phyloP scores from a whole-genome alignment of 441 rosid genomes.

The Melastoma candidum region DNA sequence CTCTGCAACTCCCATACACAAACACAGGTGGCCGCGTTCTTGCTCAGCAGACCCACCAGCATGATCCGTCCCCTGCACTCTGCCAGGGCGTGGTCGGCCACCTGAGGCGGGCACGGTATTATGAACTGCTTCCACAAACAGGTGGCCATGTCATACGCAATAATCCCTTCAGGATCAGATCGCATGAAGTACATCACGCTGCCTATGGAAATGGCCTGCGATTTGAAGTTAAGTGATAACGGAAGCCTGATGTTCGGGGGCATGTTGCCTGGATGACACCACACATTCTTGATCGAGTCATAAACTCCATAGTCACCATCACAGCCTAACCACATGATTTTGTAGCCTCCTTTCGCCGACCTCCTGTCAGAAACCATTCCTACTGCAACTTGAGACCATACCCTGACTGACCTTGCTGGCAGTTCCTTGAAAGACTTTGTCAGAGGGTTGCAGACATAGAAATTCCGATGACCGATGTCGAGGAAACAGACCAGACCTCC shows the following conservation, averaged over 20 bases:
- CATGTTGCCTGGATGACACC: slow-evolving; percentile 71
- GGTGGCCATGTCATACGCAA: slow-evolving; percentile 55
- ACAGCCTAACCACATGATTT: slow-evolving; percentile 80
- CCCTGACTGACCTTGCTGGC: slow-evolving; percentile 77
- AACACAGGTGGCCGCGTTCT: slow-evolving; percentile 92
- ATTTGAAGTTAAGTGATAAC: slow-evolving; percentile 64
- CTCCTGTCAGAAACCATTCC: slow-evolving; percentile 72
- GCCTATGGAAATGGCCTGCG: slow-evolving; percentile 65
- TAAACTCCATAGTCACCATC: slow-evolving; percentile 90
- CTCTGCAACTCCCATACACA: slow-evolving; percentile 98
- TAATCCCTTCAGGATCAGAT: slow-evolving; percentile 80
- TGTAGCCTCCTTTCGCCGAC: slow-evolving; percentile 50
- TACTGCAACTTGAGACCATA: slow-evolving; percentile 85
- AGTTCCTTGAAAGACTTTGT: slow-evolving; percentile 70
- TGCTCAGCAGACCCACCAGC: slow-evolving; percentile 83
- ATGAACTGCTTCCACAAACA: slow-evolving; percentile 68
- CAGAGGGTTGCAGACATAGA: slow-evolving; percentile 86
- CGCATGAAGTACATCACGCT: slow-evolving; percentile 74
- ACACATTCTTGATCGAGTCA: slow-evolving; percentile 54
- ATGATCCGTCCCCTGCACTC: slow-evolving; percentile 68
- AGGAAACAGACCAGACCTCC: slow-evolving; percentile 97
- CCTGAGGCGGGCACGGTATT: slow-evolving; percentile 67
- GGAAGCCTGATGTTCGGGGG: slow-evolving; percentile 65
- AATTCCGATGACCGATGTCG: slow-evolving; percentile 76
- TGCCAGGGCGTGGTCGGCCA: slow-evolving; percentile 78